Evolutionary conservation across 2,329 filamentous ascomycete species (phyloP).

Genomic region (Aphanocladium album): DNA sequence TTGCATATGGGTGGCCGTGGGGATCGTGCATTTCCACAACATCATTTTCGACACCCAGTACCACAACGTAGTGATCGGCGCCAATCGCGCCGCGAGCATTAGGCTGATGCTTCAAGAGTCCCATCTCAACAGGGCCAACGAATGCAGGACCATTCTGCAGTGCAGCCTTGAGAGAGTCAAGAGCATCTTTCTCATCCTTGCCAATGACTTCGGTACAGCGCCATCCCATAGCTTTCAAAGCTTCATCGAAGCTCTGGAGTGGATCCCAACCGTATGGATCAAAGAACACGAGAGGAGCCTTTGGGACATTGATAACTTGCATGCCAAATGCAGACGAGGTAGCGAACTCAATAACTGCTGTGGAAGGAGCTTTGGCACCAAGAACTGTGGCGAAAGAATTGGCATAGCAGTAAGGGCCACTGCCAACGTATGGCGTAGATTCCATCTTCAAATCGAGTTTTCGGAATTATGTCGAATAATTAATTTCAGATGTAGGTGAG

Average conservation of each 20-base stretch:
- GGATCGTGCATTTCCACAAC: constrained; percentile 16
- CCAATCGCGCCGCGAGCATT: constrained; percentile 15
- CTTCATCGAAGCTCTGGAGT: constrained; percentile 12
- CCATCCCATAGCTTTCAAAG: constrained; percentile 16
- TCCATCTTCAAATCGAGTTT: not conserved
- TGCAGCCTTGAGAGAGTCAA: constrained; percentile 11
- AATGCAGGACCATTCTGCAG: constrained; percentile 16
- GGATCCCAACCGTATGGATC: constrained; percentile 19
- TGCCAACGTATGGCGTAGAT: constrained; percentile 16
- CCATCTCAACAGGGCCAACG: constrained; percentile 19
- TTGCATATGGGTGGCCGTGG: constrained; percentile 15
- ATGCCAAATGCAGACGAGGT: constrained; percentile 18
- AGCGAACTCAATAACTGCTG: constrained; percentile 18
- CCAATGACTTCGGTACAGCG: constrained; percentile 10
- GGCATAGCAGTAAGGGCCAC: constrained; percentile 19
- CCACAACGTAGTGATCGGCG: constrained; percentile 18
- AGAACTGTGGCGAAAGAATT: constrained; percentile 18
- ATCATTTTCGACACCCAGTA: constrained; percentile 9
- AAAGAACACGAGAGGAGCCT: constrained; percentile 15
- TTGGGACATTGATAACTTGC: constrained; percentile 16
- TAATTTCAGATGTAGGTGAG: too few relatives aligned
- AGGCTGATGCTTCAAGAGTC: constrained; percentile 15
- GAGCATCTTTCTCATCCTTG: constrained; percentile 14
- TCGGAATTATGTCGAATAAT: not conserved
- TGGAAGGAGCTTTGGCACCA: constrained; percentile 14